phyloP scores from a whole-genome alignment of 305 asterid species.

The Fraxinus sp. region DNA sequence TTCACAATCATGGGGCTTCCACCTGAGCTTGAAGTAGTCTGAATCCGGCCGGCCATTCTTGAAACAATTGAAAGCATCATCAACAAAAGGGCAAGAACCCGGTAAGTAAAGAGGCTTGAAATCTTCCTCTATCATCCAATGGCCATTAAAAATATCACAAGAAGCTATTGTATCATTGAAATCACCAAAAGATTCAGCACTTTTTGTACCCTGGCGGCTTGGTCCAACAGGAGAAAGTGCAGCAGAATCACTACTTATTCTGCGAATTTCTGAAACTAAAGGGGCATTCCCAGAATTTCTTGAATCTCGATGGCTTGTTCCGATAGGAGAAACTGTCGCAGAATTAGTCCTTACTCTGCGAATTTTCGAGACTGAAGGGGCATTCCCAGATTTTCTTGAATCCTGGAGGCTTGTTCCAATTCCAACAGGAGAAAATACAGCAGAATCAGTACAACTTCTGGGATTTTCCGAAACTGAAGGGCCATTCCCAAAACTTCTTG shows the following conservation, averaged over 20 bases:
- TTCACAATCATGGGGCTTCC: constrained; percentile 50
- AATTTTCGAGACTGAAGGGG: neutral
- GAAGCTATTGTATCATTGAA: constrained; percentile 8
- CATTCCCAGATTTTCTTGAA: constrained; percentile 1
- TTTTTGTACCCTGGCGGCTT: neutral
- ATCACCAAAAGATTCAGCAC: neutral
- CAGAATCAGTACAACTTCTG: constrained; percentile 8
- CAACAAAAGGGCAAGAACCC: constrained; percentile 49
- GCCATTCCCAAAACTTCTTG: neutral
- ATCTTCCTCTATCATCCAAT: constrained; percentile 40
- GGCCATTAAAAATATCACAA: constrained; percentile 51
- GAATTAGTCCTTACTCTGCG: neutral
- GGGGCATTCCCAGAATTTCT: constrained; percentile 12
- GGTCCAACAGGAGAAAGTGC: neutral
- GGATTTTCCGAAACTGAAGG: neutral
- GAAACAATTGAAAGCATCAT: constrained; percentile 58
- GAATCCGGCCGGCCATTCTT: constrained; percentile 57
- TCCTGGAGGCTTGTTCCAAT: neutral
- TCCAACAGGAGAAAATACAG: constrained; percentile 2
- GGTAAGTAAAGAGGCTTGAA: constrained; percentile 37
- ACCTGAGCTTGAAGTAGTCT: constrained; percentile 39
- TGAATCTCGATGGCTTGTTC: neutral
- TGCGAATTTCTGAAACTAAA: constrained; percentile 13
- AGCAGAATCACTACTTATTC: neutral
- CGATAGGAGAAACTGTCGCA: neutral